These are phyloP conservation scores for Gossypioides kirkii DNA, from an alignment of 345 rosid genomes.

Conservation along the genomic window DNA sequence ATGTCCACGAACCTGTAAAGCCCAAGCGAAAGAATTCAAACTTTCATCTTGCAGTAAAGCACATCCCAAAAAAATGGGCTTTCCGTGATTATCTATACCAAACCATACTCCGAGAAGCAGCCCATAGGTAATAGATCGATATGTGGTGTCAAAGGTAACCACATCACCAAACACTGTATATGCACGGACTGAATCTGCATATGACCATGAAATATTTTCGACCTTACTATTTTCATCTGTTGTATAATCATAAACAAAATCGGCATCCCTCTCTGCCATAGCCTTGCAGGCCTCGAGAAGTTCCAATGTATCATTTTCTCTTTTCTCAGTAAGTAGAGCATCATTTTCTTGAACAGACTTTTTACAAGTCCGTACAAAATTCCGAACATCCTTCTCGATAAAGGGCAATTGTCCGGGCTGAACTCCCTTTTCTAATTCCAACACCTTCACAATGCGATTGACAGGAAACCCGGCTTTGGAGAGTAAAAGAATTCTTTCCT, in stretches of 20 bases:
- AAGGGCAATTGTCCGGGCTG: slow-evolving; percentile 82
- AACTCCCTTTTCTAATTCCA: slow-evolving; percentile 86
- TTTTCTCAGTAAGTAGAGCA: slow-evolving; percentile 67
- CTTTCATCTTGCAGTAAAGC: slow-evolving; percentile 80
- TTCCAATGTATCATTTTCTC: slow-evolving; percentile 65
- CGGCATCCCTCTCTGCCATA: slow-evolving; percentile 58
- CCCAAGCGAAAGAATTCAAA: slow-evolving; percentile 71
- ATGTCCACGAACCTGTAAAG: slow-evolving; percentile 77
- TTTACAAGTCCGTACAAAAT: slow-evolving; percentile 81
- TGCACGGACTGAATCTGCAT: slow-evolving; percentile 56
- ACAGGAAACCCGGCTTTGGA: slow-evolving; percentile 95
- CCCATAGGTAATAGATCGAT: slow-evolving; percentile 76
- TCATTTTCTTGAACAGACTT: slow-evolving; percentile 82
- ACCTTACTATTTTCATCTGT: slow-evolving; percentile 62
- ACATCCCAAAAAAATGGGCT: slow-evolving; percentile 68
- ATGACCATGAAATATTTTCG: slow-evolving; percentile 87
- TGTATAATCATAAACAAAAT: slow-evolving; percentile 62
- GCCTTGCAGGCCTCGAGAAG: slow-evolving; percentile 74
- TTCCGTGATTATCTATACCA: slow-evolving; percentile 71
- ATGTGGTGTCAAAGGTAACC: slow-evolving; percentile 65
- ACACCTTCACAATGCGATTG: slow-evolving; percentile 74
- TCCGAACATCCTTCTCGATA: slow-evolving; percentile 91
- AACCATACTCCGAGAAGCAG: slow-evolving; percentile 77
- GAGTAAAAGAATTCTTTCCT: slow-evolving; percentile 76
- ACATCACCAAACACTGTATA: slow-evolving; percentile 67